Base-by-base conservation (phyloP, 306 rosid genomes). In the Pyrus pyrifolia region DNA sequence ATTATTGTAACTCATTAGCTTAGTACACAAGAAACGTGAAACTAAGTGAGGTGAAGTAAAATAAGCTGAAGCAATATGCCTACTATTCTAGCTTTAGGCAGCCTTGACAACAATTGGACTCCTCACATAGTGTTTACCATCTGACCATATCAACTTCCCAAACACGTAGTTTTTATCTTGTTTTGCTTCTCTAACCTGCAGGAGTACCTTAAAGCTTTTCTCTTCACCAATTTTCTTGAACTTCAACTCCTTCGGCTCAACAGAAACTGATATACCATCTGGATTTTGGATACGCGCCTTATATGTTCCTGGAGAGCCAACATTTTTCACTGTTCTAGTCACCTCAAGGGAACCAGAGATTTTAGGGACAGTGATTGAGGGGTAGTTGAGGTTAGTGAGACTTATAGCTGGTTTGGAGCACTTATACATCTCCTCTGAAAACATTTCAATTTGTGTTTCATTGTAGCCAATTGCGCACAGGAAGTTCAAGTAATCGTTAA, bases 121-220 rank as follows among this genome's bases (percentile, higher is more conserved):
- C 80, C 75, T 78, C 35, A 94, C 98, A 66, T 71, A 31, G 84
- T 89, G 97, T 79, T 79, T 86, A 5, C 93, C 88, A 81, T 94
- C 98, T 71, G 95, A 86, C 97, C 98, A 94, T 67, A 81, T 75
- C 79, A 94, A 70, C 64, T 77, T 85, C 57, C 98, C 97, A 81
- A 89, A 94, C 45, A 80, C 92, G 63, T 90, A 92, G 45, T 79
- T 71, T 69, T 73, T 78, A 29, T 82, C 79, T 52, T 68, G 81
- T 31, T 74, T 80, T 45, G 70, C 78, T 72, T 84, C 33, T 77
- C 73, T 78, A 4, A 70, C 83, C 81, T 81, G 80, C 57, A 94
- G 65, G 58, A 70, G 78, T 60, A 90, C 79, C 17, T 80, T 67
- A 76, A 92, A 92, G 74, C 79, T 84, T 84, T 83, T 89, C 69